Percentiles rank a stretch among this genome's conserved stretches.
phyloP scores from a whole-genome alignment of 768 basidiomycete species.

The Mycena alexandri region DNA sequence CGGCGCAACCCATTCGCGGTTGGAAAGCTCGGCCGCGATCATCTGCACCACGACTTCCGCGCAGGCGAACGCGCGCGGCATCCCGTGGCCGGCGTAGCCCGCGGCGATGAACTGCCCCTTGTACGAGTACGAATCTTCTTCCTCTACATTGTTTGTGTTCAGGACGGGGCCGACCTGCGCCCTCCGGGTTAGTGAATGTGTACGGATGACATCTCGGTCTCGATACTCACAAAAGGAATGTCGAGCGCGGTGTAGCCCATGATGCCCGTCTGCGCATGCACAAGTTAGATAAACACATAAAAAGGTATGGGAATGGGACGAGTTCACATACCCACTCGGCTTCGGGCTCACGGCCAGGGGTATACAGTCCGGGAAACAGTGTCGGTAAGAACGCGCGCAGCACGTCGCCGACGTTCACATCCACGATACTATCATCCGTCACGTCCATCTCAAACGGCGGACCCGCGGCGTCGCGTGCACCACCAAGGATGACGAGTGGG shows the following conservation, averaged over 20 bases:
- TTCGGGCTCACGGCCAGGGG: slow-evolving; percentile 64
- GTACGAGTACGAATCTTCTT: neutral
- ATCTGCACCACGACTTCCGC: slow-evolving; percentile 58
- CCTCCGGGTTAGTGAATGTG: neutral
- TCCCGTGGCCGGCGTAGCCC: slow-evolving; percentile 70
- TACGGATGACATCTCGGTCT: slow-evolving; percentile 79
- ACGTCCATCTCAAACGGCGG: slow-evolving; percentile 63
- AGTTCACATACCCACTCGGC: slow-evolving; percentile 80
- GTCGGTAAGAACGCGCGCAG: slow-evolving; percentile 71
- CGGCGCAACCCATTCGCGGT: slow-evolving; percentile 53
- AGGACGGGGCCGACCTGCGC: slow-evolving; percentile 64
- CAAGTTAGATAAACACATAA: neutral
- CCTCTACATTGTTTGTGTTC: slow-evolving; percentile 12
- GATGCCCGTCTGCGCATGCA: slow-evolving; percentile 75
- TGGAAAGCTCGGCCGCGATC: slow-evolving; percentile 54
- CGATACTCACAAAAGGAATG: no score
- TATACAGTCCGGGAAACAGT: slow-evolving; percentile 68
- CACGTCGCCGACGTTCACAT: slow-evolving; percentile 58
- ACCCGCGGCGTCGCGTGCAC: slow-evolving; percentile 62
- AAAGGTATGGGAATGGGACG: neutral
- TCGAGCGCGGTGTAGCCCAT: slow-evolving; percentile 76
- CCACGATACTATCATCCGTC: slow-evolving; percentile 70
- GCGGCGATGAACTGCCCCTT: slow-evolving; percentile 56
- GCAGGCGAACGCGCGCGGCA: slow-evolving; percentile 67
- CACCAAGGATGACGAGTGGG: slow-evolving; percentile 83